A percentile compares a stretch with the other conserved stretches of the same genome.
Conservation (phyloP, 2,329 filamentous ascomycete species). For the Colletotrichum shisoi region DNA sequence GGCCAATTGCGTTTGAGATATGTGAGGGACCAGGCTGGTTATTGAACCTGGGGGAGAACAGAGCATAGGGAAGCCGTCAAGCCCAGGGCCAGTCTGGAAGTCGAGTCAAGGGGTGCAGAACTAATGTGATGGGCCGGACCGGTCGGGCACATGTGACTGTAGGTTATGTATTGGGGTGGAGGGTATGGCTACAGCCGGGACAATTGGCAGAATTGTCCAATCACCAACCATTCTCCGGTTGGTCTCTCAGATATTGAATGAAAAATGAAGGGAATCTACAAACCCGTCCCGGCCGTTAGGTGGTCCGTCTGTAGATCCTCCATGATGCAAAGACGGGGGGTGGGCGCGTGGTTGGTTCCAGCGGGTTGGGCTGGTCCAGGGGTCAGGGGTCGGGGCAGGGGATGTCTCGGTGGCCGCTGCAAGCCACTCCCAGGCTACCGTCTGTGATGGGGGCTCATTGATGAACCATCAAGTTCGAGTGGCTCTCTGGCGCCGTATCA, state of each 20-base stretch:
- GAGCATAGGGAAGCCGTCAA: neutral
- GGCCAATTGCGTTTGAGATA: constrained; percentile 13
- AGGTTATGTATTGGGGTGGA: neutral
- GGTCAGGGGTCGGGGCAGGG: constrained; percentile 30
- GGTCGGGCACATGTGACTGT: neutral
- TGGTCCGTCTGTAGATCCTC: constrained; percentile 23
- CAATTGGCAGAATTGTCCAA: neutral
- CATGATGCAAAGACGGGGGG: constrained; percentile 27
- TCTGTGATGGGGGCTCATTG: constrained; percentile 17
- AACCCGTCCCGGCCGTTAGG: constrained; percentile 30
- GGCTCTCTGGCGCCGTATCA: constrained; percentile 16
- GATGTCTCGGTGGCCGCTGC: constrained; percentile 29
- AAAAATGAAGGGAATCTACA: constrained; percentile 16
- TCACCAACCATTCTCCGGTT: neutral
- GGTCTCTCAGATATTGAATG: constrained; percentile 8
- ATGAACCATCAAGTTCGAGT: constrained; percentile 15
- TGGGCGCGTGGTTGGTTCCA: constrained; percentile 34
- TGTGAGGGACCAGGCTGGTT: neutral
- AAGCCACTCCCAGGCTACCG: constrained; percentile 30
- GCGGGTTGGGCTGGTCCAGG: constrained; percentile 30
- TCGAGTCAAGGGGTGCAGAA: constrained; percentile 7
- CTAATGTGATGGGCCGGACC: neutral
- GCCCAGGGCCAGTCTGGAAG: neutral
- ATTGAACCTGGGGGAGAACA: constrained; percentile 8
- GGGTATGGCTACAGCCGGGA: neutral